phyloP scores from a whole-genome alignment of 441 rosid genomes.

The Lepidium campestre region DNA sequence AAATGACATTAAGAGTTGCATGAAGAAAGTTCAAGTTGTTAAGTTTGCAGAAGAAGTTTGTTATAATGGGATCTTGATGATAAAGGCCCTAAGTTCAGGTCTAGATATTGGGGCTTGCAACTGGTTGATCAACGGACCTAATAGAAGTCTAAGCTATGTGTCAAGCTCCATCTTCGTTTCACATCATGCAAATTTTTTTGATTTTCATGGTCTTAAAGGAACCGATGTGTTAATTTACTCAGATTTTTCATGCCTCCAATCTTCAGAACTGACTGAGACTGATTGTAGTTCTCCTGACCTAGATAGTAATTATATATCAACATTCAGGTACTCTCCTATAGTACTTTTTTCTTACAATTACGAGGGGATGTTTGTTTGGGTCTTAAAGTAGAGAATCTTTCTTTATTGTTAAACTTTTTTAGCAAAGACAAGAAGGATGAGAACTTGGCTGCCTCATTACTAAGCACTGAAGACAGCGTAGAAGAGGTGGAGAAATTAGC shows the following conservation, averaged over 20 bases:
- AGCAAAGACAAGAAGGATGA: constrained; percentile 32
- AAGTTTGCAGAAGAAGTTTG: constrained; percentile 73
- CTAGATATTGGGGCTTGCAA: constrained; percentile 78
- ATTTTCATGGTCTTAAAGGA: constrained; percentile 47
- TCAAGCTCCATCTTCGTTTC: constrained; percentile 55
- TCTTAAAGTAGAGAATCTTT: neutral
- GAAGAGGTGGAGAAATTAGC: constrained; percentile 70
- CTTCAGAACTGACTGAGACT: constrained; percentile 31
- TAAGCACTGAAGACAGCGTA: constrained; percentile 35
- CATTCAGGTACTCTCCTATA: constrained; percentile 37
- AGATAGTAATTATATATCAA: constrained; percentile 20
- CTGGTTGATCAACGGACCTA: constrained; percentile 65
- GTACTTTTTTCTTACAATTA: neutral
- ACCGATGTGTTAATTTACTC: constrained; percentile 57
- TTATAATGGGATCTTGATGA: constrained; percentile 60
- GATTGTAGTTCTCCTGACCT: constrained; percentile 14
- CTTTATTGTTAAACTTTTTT: neutral
- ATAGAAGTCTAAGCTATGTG: constrained; percentile 45
- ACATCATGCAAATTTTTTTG: constrained; percentile 54
- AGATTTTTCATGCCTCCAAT: constrained; percentile 41
- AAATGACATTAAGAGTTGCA: constrained; percentile 57
- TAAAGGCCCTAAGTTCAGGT: constrained; percentile 78
- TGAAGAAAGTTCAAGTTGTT: constrained; percentile 51
- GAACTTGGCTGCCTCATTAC: constrained; percentile 35
- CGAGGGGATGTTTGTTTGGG: neutral